Evolutionary conservation across 768 basidiomycete species (phyloP).

Genomic region (Mrakia hoshinonis): DNA sequence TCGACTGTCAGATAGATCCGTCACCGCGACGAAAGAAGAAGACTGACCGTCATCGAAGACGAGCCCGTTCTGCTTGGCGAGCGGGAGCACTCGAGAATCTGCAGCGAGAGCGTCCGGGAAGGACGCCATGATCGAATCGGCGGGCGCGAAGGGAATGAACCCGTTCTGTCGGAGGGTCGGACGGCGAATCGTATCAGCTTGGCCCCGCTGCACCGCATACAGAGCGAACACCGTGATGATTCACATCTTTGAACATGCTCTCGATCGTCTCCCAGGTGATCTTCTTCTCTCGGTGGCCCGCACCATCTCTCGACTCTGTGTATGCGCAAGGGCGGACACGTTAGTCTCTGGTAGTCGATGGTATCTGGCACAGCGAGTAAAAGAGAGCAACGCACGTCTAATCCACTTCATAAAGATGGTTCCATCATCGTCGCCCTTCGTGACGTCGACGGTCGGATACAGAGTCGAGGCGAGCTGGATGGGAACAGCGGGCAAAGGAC

Average conservation of each 20-base stretch:
- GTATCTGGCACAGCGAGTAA: not conserved
- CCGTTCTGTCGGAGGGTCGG: not conserved
- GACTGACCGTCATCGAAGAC: not conserved
- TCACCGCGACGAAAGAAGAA: not conserved
- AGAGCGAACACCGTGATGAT: not conserved
- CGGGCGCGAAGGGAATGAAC: constrained; percentile 8
- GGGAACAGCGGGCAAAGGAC: too few relatives aligned
- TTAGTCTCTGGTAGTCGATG: not conserved
- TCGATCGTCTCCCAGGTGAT: constrained; percentile 1
- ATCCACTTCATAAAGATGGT: not conserved
- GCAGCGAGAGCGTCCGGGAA: not conserved
- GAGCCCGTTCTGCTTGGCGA: not conserved
- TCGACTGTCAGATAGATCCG: too few relatives aligned
- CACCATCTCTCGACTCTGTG: not conserved
- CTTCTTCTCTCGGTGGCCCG: not conserved
- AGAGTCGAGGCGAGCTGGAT: not conserved
- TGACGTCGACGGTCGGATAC: not conserved
- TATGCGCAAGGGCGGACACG: not conserved
- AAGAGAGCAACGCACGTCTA: not conserved
- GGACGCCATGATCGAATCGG: not conserved
- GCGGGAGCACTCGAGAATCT: constrained; percentile 2
- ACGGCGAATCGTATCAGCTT: not conserved
- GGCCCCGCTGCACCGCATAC: not conserved
- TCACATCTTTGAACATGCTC: constrained; percentile 6
- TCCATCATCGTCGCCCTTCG: not conserved